Evolutionary conservation across 2,329 filamentous ascomycete species (phyloP).

Genomic region (Beauveria australis): DNA sequence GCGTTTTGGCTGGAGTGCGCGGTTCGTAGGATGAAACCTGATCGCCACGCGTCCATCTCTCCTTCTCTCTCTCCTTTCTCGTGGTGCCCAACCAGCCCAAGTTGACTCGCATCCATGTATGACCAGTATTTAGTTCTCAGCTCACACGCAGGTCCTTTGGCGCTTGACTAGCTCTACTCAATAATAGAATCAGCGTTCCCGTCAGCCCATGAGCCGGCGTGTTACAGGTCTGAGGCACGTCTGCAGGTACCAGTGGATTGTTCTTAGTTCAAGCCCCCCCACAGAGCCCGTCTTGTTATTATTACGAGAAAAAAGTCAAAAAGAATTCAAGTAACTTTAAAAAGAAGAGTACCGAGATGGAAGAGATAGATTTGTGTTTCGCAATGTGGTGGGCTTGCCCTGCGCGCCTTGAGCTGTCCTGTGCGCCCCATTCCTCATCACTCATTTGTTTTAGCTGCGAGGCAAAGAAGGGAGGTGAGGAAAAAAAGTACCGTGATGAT

Average conservation of each 20-base stretch:
- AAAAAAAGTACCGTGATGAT: not conserved
- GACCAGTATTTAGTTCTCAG: too few species aligned
- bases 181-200: not conserved
- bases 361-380: not conserved
- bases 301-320: not conserved
- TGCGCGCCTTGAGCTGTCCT: not conserved
- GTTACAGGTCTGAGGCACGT: conserved; percentile 1
- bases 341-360: too few species aligned
- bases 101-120: not conserved
- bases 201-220: not conserved
- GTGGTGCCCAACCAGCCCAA: not conserved
- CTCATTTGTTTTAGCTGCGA: not conserved
- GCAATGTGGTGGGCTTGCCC: not conserved
- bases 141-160: not conserved
- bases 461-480: not conserved
- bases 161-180: not conserved
- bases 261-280: not conserved
- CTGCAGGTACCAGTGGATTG: not conserved
- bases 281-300: not conserved
- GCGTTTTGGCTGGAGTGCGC: not conserved
- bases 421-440: not conserved
- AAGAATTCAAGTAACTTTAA: too few species aligned
- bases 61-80: not conserved
- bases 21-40: conserved; percentile 1
- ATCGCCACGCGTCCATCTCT: not conserved